Percentiles rank a stretch among this genome's conserved stretches.
Evolutionary conservation across 2,329 filamentous ascomycete genomes (phyloP).

Genomic region (Fusarium phyllophilum): DNA sequence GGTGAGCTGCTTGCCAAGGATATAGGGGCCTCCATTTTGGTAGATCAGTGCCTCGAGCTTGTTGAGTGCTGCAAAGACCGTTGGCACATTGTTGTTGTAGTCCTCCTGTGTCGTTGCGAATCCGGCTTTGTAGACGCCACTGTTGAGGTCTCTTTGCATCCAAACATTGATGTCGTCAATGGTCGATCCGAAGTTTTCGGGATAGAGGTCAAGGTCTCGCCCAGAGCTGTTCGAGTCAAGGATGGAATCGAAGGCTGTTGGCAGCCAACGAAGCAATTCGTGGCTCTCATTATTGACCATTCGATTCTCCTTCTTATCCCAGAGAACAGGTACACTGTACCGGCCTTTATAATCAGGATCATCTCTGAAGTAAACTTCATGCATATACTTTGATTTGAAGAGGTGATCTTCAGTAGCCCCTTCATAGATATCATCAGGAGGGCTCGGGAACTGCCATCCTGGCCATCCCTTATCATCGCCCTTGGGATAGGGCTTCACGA

Average conservation of each 20-base stretch:
- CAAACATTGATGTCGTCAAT: constrained; percentile 75
- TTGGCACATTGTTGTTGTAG: constrained; percentile 69
- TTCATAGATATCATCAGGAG: constrained; percentile 62
- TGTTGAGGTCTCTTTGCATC: constrained; percentile 67
- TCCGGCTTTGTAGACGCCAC: constrained; percentile 65
- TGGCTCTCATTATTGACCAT: constrained; percentile 86
- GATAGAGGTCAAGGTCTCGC: constrained; percentile 66
- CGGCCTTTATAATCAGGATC: constrained; percentile 74
- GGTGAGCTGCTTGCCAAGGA: constrained; percentile 72
- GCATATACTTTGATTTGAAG: constrained; percentile 72
- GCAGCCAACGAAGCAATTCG: constrained; percentile 87
- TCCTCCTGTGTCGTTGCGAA: constrained; percentile 73
- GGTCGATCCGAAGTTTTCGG: constrained; percentile 58
- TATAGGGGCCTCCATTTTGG: constrained; percentile 59
- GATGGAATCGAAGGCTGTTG: constrained; percentile 75
- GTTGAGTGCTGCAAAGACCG: constrained; percentile 74
- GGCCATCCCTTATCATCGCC: constrained; percentile 71
- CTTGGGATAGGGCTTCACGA: constrained; percentile 74
- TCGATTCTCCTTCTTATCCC: constrained; percentile 71
- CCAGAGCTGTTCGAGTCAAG: constrained; percentile 50
- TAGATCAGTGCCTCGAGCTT: constrained; percentile 68
- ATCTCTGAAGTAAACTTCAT: constrained; percentile 75
- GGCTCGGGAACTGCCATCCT: constrained; percentile 68
- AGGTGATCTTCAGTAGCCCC: constrained; percentile 70
- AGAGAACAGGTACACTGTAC: constrained; percentile 79